Evolutionary conservation across 495 filamentous ascomycete genomes (phyloP).

Genomic region (Bathelium albidoporum): DNA sequence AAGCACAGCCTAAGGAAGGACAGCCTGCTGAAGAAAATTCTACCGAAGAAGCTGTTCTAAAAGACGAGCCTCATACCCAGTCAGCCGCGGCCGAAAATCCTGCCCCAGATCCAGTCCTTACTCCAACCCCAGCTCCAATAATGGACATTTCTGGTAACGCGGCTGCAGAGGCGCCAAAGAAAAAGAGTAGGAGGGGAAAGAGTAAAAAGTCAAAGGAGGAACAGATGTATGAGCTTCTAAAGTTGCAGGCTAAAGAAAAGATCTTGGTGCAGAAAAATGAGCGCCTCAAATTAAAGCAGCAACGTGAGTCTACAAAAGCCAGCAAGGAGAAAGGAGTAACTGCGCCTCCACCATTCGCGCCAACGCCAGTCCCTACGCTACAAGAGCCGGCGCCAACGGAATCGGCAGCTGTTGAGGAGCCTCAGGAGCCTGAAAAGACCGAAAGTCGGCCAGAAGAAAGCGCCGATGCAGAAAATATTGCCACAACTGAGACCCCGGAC

Average conservation of each 20-base stretch:
- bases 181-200: conserved; percentile 1
- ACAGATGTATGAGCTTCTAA: conserved; percentile 1
- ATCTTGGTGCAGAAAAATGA: conserved; percentile 2
- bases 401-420: background rate
- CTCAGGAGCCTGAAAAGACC: background rate
- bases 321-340: background rate
- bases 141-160: background rate
- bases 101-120: no score
- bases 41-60: background rate
- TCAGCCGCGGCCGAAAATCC: background rate
- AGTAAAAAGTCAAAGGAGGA: background rate
- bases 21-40: no score
- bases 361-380: background rate
- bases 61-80: background rate
- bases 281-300: background rate
- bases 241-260: background rate
- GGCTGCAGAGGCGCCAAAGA: background rate
- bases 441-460: background rate
- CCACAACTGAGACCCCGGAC: no score
- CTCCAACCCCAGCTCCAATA: no score
- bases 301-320: background rate
- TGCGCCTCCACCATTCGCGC: background rate
- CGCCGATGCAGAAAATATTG: background rate
- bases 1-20: no score
- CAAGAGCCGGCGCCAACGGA: background rate